Conservation (phyloP, 2,329 filamentous ascomycete genomes). For the Venturia asperata region DNA sequence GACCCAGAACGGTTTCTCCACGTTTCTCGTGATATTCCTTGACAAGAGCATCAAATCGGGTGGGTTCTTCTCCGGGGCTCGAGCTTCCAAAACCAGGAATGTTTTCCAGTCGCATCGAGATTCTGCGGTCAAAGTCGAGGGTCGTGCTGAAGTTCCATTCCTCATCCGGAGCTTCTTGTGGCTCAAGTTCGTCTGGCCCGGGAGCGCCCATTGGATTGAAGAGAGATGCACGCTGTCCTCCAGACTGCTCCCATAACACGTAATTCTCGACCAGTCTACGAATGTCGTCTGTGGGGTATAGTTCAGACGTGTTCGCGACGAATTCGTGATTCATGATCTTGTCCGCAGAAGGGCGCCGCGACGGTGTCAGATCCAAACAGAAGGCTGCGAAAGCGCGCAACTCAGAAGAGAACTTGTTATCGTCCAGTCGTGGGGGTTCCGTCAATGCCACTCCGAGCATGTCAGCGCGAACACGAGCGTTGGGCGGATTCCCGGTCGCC, state of each 20-base stretch:
- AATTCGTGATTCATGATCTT: conserved; percentile 64
- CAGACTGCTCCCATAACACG: conserved; percentile 67
- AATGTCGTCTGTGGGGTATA: conserved; percentile 58
- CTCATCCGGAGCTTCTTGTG: conserved; percentile 40
- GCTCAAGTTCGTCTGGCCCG: conserved; percentile 45
- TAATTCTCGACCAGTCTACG: conserved; percentile 63
- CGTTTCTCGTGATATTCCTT: conserved; percentile 52
- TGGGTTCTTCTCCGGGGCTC: conserved; percentile 21
- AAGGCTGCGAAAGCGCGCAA: conserved; percentile 66
- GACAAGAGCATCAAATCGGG: conserved; percentile 41
- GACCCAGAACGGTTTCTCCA: conserved; percentile 50
- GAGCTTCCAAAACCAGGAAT: conserved; percentile 21
- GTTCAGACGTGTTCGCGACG: conserved; percentile 54
- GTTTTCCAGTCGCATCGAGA: conserved; percentile 40
- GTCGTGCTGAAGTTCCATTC: conserved; percentile 62
- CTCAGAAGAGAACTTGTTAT: conserved; percentile 60
- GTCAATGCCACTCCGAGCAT: conserved; percentile 50
- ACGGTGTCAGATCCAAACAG: conserved; percentile 62
- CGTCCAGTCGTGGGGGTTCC: conserved; percentile 62
- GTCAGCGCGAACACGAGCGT: conserved; percentile 49
- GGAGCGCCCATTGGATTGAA: conserved; percentile 54
- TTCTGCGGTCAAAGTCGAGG: conserved; percentile 50
- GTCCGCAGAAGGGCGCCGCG: conserved; percentile 61
- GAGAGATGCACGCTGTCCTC: conserved; percentile 60
- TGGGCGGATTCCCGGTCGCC: conserved; percentile 68